Conservation (phyloP, 257 asterid genomes). For the Mitragyna speciosa region DNA sequence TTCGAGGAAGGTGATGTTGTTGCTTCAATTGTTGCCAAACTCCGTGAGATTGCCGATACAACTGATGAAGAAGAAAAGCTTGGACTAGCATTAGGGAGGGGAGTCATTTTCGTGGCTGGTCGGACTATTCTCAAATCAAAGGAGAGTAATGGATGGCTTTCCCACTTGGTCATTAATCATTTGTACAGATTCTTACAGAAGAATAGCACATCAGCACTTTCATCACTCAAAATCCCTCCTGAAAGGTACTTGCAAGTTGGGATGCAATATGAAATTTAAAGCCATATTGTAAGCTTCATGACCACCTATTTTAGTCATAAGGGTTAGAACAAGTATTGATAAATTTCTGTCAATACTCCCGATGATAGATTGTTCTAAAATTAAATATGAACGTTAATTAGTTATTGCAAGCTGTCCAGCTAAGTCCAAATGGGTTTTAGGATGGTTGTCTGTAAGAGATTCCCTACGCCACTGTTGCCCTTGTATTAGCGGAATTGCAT, state of each 20-base stretch:
- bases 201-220: conserved; percentile 6
- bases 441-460: no score
- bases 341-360: not conserved
- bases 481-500: no score
- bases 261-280: conserved; percentile 15
- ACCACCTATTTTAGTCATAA: not conserved
- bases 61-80: not conserved
- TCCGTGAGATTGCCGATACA: not conserved
- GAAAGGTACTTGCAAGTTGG: conserved; percentile 12
- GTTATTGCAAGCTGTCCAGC: no score
- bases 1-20: conserved; percentile 1
- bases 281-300: not conserved
- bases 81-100: not conserved
- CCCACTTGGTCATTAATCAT: not conserved
- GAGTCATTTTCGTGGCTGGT: conserved; percentile 10
- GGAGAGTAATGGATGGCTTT: conserved; percentile 5
- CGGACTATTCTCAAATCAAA: conserved; percentile 14
- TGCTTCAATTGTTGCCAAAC: not conserved
- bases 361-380: no score
- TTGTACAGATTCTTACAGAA: conserved; percentile 16
- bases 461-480: no score
- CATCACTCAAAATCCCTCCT: conserved; percentile 8
- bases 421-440: no score
- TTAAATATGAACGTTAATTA: no score
- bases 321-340: no score